Evolutionary conservation across 2,329 filamentous ascomycete genomes (phyloP), one percentile per base, ranked within the genome.

Genomic region (Cytospora leucostoma): DNA sequence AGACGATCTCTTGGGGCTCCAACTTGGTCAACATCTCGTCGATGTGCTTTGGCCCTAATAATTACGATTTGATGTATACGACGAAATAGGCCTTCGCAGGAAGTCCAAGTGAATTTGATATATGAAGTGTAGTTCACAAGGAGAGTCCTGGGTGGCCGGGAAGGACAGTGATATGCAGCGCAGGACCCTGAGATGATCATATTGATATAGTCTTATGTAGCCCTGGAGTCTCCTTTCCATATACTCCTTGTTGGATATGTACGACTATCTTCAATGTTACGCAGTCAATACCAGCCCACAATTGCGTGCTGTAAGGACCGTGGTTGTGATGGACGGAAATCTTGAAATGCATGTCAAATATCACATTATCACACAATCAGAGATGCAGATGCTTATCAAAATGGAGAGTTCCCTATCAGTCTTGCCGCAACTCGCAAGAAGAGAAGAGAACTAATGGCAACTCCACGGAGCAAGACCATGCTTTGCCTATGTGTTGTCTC

Each of bases 261-360:
- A 27, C 27, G 27, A 27, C 27, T 27, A 27, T 27, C 6, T 6
- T 8, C n/a, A 5, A 33, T 21, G 19, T 27, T 21, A 59, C 35
- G 44, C 47, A 15, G 40, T 19, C 17, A 21, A 59, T 50, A 19
- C 10, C 33, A 60, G 47, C 27, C 62, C 44, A 44, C 62, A 64
- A 61, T 56, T 35, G 47, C 47, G 62, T 64, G 47, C 52, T 64
- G 5, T 21, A 44, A 55, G 56, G 51, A 34, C 21, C 21, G 21
- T 21, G 37, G 17, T 13, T 59, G 49, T 35, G 47, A 44, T 44
- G 40, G n/a, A 21, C 57, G 57, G 57, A 44, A 19, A 7, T 3
- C 27, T 27, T 27, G 27, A 27, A 27, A 27, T 27, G 27, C n/a
- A 19, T 44, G 7, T 44, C 17, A 7, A 6, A 17, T 17, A 40